phyloP scores from a whole-genome alignment of 1,284 basidiomycete genomes.

The Inonotus hispidus region DNA sequence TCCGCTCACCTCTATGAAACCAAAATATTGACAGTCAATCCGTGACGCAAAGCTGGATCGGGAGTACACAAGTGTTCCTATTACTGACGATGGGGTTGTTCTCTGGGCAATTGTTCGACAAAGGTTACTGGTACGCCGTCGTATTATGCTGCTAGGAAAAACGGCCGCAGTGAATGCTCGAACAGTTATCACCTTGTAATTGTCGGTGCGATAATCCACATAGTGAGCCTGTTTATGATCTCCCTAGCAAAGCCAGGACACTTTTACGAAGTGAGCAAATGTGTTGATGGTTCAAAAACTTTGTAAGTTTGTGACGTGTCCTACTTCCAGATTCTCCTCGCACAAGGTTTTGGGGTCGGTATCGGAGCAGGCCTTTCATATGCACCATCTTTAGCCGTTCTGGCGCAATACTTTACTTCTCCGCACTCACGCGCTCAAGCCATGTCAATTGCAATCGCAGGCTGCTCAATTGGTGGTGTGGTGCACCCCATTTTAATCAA shows the following conservation, averaged over 20 bases:
- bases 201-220: conserved; percentile 23
- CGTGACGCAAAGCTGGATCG: conserved; percentile 12
- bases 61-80: conserved; percentile 14
- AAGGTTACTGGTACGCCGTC: conserved; percentile 12
- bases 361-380: conserved; percentile 20
- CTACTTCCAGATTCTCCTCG: conserved; percentile 20
- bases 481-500: conserved; percentile 28
- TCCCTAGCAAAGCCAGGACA: conserved; percentile 35
- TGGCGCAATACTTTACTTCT: conserved; percentile 20
- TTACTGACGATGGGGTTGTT: conserved; percentile 13
- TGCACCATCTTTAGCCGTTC: conserved; percentile 19
- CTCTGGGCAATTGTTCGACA: conserved; percentile 15
- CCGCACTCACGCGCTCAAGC: conserved; percentile 6
- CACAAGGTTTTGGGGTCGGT: conserved; percentile 22
- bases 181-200: conserved; percentile 36
- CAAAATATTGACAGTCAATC: neutral
- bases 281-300: no score
- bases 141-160: neutral
- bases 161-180: no score
- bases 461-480: conserved; percentile 24
- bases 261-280: conserved; percentile 35
- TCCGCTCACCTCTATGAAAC: neutral
- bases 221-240: conserved; percentile 40
- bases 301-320: no score
- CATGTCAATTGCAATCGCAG: neutral